These are phyloP conservation scores for Chernovozyma aurita DNA, from an alignment of 1,139 yeast genomes.

Conservation along the genomic window DNA sequence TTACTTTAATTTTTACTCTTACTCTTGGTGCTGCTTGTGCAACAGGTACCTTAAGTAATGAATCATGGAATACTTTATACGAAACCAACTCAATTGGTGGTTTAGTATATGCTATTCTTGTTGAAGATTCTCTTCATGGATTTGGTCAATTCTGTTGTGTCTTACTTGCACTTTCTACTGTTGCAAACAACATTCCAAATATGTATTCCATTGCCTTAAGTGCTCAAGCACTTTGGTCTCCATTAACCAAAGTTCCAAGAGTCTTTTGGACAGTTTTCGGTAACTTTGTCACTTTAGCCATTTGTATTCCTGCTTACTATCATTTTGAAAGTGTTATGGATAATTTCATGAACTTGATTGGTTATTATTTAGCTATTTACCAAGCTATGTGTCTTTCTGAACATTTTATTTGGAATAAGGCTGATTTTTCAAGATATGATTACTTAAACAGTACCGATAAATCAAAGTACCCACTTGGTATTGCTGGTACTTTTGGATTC, in stretches of 20 bases:
- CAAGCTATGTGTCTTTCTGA: conserved; percentile 68
- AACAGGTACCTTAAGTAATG: conserved; percentile 50
- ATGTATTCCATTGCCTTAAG: conserved; percentile 85
- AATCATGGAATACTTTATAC: conserved; percentile 51
- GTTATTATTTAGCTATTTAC: conserved; percentile 87
- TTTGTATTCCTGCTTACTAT: conserved; percentile 84
- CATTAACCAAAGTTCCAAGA: conserved; percentile 71
- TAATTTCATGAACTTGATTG: conserved; percentile 85
- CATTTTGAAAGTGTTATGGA: conserved; percentile 67
- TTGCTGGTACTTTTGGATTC: conserved; percentile 74
- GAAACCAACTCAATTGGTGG: conserved; percentile 68
- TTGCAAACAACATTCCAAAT: conserved; percentile 89
- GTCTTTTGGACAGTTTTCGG: conserved; percentile 75
- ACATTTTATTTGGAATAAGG: conserved; percentile 71
- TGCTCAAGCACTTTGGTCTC: conserved; percentile 79
- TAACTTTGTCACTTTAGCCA: conserved; percentile 72
- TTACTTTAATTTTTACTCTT: conserved; percentile 71
- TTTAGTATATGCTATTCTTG: conserved; percentile 70
- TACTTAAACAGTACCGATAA: conserved; percentile 56
- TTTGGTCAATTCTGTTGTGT: conserved; percentile 91
- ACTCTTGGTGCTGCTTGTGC: conserved; percentile 86
- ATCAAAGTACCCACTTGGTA: conserved; percentile 62
- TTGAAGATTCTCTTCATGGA: conserved; percentile 74
- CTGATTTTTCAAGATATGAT: conserved; percentile 56
- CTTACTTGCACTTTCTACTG: conserved; percentile 72